Base-by-base conservation (phyloP, 2,329 filamentous ascomycete genomes). In the Fusarium succisae region DNA sequence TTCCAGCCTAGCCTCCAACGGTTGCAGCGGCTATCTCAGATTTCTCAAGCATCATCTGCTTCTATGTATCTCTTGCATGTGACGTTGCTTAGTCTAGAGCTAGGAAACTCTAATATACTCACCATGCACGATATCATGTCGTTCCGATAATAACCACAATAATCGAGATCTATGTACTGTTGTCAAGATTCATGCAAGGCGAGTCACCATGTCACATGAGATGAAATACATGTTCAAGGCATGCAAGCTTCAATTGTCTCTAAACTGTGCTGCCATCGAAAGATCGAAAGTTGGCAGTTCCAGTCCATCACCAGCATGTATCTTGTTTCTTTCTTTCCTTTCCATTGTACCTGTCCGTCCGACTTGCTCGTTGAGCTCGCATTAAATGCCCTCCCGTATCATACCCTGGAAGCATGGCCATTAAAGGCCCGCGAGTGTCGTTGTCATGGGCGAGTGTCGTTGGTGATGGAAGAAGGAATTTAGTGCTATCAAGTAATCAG, bases 191-290 rank as follows among this genome's bases (percentile, higher is more conserved):
- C 35, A n/a, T 55, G 35, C 10, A 6, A 32, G 22, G 17, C 64
- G 18, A 48, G 45, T 54, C 41, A 55, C 26, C 3, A 35, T 9
- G 35, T 69, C 66, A 74, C 56, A 58, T 32, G 30, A 37, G 47
- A 45, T 63, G n/a, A 56, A 58, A 26, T 20, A 47, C 20, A 50
- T 38, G 35, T 61, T 66, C 67, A 77, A 70, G 75, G 72, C 71
- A 78, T 77, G 72, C 73, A 75, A 72, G 73, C 62, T 70, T 72
- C 55, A 72, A 76, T 78, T 76, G 57, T 58, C 63, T 47, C 73
- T 73, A 75, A 50, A 72, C 72, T 75, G 70, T 45, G 69, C 69
- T 78, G 72, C 76, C 64, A 54, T 75, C 63, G 59, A 70, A 72
- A 57, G 43, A 54, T 75, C 63, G 59, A 70, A 72, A 57, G 38